Conservation (phyloP, 768 basidiomycete genomes). For the Tulasnella calospora region DNA sequence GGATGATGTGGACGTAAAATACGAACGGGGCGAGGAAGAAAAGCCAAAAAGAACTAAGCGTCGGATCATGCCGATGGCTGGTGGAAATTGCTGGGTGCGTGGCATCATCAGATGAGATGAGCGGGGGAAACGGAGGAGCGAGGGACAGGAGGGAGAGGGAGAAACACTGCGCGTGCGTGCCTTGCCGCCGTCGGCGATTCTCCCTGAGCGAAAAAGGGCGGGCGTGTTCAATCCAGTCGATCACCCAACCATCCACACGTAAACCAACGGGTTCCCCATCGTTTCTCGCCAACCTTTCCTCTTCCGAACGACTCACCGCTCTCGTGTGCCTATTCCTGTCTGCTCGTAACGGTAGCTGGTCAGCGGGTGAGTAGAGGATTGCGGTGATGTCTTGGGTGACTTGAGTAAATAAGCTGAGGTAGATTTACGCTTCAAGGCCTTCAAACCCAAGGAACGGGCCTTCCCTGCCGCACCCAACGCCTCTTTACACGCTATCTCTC, state of each 20-base stretch:
- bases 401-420: slow-evolving; percentile 11
- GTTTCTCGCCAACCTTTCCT: no score
- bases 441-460: background rate
- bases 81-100: background rate
- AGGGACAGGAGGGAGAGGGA: background rate
- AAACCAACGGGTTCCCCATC: no score
- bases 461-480: slow-evolving; percentile 10
- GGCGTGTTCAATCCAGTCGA: background rate
- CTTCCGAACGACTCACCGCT: no score
- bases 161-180: background rate
- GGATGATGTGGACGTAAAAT: background rate
- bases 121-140: background rate
- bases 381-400: background rate
- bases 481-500: slow-evolving; percentile 17
- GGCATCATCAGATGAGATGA: background rate
- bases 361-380: background rate
- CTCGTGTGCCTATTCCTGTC: no score
- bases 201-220: background rate
- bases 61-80: background rate
- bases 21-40: background rate
- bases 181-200: background rate
- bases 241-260: background rate
- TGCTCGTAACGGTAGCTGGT: background rate
- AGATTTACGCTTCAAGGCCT: slow-evolving; percentile 13
- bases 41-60: background rate